Percentiles rank a stretch among this genome's conserved stretches.
Conservation (phyloP, 371 early-diverging fungal species). For the Mucor lusitanicus region DNA sequence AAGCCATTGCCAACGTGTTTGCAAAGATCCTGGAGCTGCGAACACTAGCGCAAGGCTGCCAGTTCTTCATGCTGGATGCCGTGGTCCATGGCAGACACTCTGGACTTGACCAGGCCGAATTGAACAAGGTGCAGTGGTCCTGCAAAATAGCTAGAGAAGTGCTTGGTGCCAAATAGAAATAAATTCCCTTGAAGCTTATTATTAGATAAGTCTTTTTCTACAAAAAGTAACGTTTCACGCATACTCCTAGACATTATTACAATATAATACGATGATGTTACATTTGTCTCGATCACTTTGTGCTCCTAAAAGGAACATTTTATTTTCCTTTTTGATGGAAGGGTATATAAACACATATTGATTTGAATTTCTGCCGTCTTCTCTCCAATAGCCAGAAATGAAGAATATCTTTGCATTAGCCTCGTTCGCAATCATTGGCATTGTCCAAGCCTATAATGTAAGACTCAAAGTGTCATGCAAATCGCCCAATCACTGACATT, state of each 20-base stretch:
- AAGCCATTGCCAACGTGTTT: slow-evolving; percentile 62
- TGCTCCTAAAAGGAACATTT: background rate
- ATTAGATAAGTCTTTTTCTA: background rate
- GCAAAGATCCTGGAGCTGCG: slow-evolving; percentile 58
- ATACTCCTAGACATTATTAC: slow-evolving; percentile 12
- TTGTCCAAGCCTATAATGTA: slow-evolving; percentile 21
- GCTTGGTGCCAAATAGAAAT: slow-evolving; percentile 27
- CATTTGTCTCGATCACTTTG: background rate
- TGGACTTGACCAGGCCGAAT: slow-evolving; percentile 45
- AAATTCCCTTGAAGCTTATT: background rate
- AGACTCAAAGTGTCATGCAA: background rate
- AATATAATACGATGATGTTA: slow-evolving; percentile 5
- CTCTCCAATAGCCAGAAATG: slow-evolving; percentile 5
- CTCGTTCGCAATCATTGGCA: slow-evolving; percentile 4
- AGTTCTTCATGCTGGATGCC: slow-evolving; percentile 73
- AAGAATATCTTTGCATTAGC: slow-evolving; percentile 7
- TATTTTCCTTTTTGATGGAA: slow-evolving; percentile 4
- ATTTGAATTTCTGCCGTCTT: slow-evolving; percentile 4
- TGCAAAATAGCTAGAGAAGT: slow-evolving; percentile 66
- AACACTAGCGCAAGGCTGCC: slow-evolving; percentile 70
- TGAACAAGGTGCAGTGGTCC: slow-evolving; percentile 62
- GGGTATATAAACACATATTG: background rate
- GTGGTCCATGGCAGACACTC: slow-evolving; percentile 40
- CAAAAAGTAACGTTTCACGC: slow-evolving; percentile 1
- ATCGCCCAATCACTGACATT: background rate